Evolutionary conservation across 2,329 filamentous ascomycete species (phyloP).

Genomic region (Thielaviopsis euricoi): DNA sequence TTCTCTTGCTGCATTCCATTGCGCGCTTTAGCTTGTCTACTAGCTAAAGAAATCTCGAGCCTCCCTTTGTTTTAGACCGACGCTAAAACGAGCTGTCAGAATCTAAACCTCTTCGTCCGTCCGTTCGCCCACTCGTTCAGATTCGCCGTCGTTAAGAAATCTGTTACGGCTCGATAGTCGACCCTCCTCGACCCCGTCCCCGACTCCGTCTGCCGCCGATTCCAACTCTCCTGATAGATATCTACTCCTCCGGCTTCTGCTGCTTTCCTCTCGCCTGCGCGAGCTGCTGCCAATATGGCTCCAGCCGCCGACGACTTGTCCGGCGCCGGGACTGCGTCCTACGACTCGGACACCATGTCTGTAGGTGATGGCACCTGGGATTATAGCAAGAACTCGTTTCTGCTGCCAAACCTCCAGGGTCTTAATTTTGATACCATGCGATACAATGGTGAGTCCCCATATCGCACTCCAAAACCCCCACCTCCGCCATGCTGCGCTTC

Average conservation of each 20-base stretch:
- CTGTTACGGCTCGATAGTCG: no score
- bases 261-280: background rate
- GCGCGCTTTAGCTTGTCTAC: background rate
- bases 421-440: slow-evolving; percentile 68
- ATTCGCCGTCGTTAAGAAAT: no score
- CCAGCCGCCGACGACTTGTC: slow-evolving; percentile 43
- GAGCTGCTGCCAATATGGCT: slow-evolving; percentile 38
- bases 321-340: slow-evolving; percentile 54
- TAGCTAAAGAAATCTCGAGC: background rate
- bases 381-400: slow-evolving; percentile 56
- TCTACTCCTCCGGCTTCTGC: no score
- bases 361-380: slow-evolving; percentile 80
- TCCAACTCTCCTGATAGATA: background rate
- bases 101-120: no score
- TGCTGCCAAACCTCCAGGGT: slow-evolving; percentile 61
- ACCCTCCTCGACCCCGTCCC: no score
- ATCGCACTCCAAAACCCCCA: background rate
- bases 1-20: slow-evolving; percentile 1
- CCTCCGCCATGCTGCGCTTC: background rate
- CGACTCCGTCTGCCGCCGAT: no score
- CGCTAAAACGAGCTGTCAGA: no score
- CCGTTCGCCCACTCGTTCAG: no score
- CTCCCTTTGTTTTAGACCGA: background rate
- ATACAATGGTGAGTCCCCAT: slow-evolving; percentile 51
- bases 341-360: slow-evolving; percentile 55